Evolutionary conservation across 2,329 filamentous ascomycete genomes (phyloP), one percentile per base, ranked within the genome.

Genomic region (Clonostachys rhizophaga): DNA sequence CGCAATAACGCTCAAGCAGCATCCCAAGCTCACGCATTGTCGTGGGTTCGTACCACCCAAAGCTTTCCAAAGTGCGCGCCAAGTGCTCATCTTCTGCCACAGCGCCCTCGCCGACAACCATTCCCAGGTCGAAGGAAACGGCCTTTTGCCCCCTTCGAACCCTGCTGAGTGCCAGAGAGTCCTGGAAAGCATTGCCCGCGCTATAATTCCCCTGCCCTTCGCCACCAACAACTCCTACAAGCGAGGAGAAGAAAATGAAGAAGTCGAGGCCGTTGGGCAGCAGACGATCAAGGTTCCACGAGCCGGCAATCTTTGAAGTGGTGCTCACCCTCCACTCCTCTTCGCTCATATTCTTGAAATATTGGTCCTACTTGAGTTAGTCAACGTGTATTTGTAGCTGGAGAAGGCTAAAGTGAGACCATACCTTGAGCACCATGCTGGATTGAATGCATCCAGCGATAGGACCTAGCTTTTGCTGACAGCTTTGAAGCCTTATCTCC

Each of bases 171-270:
- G 49, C 51, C 5, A 54, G 45, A 11, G 51, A 49, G 16, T 54
- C 52, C n/a, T 63, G 60, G 53, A 62, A 76, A 6, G 51, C 50
- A 47, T 71, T 71, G 1, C 65, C 69, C 0, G 69, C 67, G 3
- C 58, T 54, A 49, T 77, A 77, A 50, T 69, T 72, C 5, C 60
- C 50, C 53, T 76, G 71, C 14, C 42, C 46, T 17, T 42, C 36
- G 48, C 57, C 57, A 2, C 61, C 61, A 11, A 54, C 46, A 10
- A 61, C 52, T 5, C 47, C 50, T 2, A 50, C 47, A 3, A 57
- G 34, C 3, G 64, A 66, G 7, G 58, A 62, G 44, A 65, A 55
- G 33, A 60, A 42, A 34, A 64, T 54, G 48, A 64, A 64, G 54
- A 62, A 62, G 43, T 64, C 62, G 6, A 66, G 50, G 11, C 52